Base-by-base conservation (phyloP, 805 yeast genomes). In the Teunomyces tritomae region DNA sequence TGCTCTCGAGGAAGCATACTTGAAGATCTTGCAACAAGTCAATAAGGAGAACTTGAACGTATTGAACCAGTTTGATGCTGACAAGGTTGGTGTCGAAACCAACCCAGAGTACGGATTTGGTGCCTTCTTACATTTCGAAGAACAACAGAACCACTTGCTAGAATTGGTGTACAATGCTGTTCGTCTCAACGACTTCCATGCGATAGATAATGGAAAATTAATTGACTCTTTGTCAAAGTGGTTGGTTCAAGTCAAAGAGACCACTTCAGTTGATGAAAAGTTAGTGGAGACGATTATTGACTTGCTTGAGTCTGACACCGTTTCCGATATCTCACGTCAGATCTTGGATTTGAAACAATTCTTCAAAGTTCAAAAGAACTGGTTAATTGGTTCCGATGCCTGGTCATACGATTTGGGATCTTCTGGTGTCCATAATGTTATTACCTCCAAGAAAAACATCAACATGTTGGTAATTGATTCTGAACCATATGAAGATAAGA, bases 321-420 rank as follows among this genome's bases (percentile, higher is more conserved):
- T 43, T 9, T 67, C 82, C 11, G 63, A 62, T 3, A 58, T 68
- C 33, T 76, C 84, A 3, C 52, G 67, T 16, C 65, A 74, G 11
- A 61, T 89, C 26, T 66, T 85, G 45, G 64, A 70, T 3, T 63
- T 74, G 37, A 67, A 73, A 48, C 74, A 77, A 6, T 70, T 65
- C 48, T 79, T 87, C 55, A 54, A 58, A 27, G 63, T 74, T 47
- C 73, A 73, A 44, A 73, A 86, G 9, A 74, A 79, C 45, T 92
- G 98, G 98, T 74, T 92, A 50, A 74, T 92, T 48, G 97, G 97
- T 28, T 89, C 97, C 14, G 98, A 92, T 65, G 82, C 94, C 28
- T 92, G 98, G 98, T 80, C 96, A 16, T 90, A 85, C 63, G 98
- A 92, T 70, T 73, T 89, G 57, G 98, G 98, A 37, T 75, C 87